Conservation (phyloP, 352 stramenopile species). For the Globisporangium iwayamae region DNA sequence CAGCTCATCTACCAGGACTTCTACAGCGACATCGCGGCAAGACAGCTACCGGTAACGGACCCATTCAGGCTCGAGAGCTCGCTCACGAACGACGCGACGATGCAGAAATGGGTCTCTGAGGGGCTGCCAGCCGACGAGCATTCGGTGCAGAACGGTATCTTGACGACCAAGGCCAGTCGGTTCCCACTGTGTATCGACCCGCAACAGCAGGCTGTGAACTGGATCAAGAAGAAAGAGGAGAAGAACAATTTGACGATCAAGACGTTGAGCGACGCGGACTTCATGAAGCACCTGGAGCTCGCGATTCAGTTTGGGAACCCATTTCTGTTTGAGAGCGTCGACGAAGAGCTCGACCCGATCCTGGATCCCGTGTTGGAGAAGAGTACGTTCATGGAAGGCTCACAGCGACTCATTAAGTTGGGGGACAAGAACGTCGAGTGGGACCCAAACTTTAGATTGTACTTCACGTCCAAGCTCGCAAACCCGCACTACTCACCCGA, state of each 20-base stretch:
- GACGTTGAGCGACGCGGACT: constrained; percentile 91
- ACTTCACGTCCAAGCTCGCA: constrained; percentile 93
- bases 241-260: constrained; percentile 92
- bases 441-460: constrained; percentile 92
- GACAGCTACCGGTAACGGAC: constrained; percentile 79
- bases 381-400: constrained; percentile 89
- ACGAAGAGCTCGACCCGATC: constrained; percentile 94
- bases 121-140: constrained; percentile 93
- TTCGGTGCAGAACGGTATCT: constrained; percentile 94
- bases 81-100: constrained; percentile 90
- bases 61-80: constrained; percentile 89
- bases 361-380: constrained; percentile 93
- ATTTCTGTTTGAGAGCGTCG: constrained; percentile 94
- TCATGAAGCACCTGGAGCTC: constrained; percentile 95
- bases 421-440: constrained; percentile 94
- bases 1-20: constrained; percentile 89
- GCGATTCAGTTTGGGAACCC: constrained; percentile 95
- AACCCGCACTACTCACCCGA: constrained; percentile 94
- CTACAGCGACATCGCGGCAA: constrained; percentile 76
- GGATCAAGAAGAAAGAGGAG: constrained; percentile 96
- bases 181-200: constrained; percentile 96
- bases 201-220: constrained; percentile 94
- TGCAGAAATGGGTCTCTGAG: constrained; percentile 94
- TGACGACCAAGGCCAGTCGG: constrained; percentile 91
- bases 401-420: constrained; percentile 89